Evolutionary conservation across 208 protist species (phyloP), one percentile per base, ranked within the genome.

Genomic region (Leishmania mexicana): DNA sequence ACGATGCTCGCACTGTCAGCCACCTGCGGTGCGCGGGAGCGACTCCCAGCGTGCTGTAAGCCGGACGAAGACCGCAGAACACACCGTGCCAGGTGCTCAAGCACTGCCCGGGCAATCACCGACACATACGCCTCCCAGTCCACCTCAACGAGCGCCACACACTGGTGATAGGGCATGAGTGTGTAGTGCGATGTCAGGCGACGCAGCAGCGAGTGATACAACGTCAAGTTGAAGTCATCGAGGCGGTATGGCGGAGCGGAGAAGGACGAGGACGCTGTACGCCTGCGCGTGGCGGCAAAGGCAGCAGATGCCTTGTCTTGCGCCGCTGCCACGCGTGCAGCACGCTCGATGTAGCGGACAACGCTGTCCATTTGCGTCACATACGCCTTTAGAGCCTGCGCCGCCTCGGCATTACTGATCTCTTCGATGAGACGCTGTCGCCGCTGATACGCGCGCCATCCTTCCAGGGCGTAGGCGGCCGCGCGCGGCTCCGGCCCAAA

Each of bases 111-210:
- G 5, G 91, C 91, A 42, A 95, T 81, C 17, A 85, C 57, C 51
- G 86, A 86, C 11, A 96, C 81, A 81, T 95, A 97, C 76, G 92
- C 84, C 79, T 91, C 87, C 89, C 91, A 96, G 76, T 91, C 90
- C 2, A 97, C 82, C 71, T 83, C 85, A 3, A 45, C 54, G 28
- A 95, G 75, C 38, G 89, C 85, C 54, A 94, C 86, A 70, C 77
- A 90, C 65, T 88, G 86, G 40, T 91, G 81, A 35, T 90, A 79
- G 17, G 86, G 83, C 78, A 86, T 86, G 35, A 88, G 71, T 11
- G 67, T 28, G 40, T 79, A 72, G 78, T 88, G 70, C 38, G 74
- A 62, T 45, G 85, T 75, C 17, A 94, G 75, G 40, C 71, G 74
- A 28, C 81, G 74, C 42, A 93, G 65, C 35, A 90, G 77, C 10